Conservation (phyloP, 2,329 filamentous ascomycete species). For the Fusarium transvaalense region DNA sequence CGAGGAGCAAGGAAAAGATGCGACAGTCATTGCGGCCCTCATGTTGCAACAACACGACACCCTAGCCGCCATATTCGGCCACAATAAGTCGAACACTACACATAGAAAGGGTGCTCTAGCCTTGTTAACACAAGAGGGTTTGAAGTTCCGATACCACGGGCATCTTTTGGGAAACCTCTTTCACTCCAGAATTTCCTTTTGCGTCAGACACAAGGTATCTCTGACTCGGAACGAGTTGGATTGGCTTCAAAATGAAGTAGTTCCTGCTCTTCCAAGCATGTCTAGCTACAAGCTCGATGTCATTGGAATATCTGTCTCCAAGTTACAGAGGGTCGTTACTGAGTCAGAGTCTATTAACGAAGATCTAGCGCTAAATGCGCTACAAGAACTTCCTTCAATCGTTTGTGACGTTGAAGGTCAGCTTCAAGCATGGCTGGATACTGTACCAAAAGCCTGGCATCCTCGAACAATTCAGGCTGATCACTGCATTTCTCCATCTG, state of each 20-base stretch:
- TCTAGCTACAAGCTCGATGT: slow-evolving; percentile 30
- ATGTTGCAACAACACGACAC: slow-evolving; percentile 34
- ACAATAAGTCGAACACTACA: background rate
- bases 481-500: fast-evolving
- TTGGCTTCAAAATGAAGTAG: slow-evolving; percentile 8
- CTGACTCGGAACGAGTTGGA: background rate
- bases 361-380: fast-evolving
- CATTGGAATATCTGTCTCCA: slow-evolving; percentile 14
- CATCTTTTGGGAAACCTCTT: slow-evolving; percentile 27
- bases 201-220: background rate
- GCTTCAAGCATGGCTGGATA: slow-evolving; percentile 3
- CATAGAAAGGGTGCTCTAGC: slow-evolving; percentile 30
- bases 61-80: slow-evolving; percentile 10
- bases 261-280: slow-evolving; percentile 11
- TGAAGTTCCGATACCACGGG: background rate
- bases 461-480: background rate
- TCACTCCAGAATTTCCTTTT: slow-evolving; percentile 22
- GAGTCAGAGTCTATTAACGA: background rate
- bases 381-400: background rate
- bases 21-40: slow-evolving; percentile 22
- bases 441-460: slow-evolving; percentile 11
- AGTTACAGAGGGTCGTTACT: background rate
- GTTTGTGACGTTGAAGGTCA: background rate
- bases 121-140: background rate
- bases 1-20: background rate